Evolutionary conservation across 768 basidiomycete genomes (phyloP).

Genomic region (Russula brevipes): DNA sequence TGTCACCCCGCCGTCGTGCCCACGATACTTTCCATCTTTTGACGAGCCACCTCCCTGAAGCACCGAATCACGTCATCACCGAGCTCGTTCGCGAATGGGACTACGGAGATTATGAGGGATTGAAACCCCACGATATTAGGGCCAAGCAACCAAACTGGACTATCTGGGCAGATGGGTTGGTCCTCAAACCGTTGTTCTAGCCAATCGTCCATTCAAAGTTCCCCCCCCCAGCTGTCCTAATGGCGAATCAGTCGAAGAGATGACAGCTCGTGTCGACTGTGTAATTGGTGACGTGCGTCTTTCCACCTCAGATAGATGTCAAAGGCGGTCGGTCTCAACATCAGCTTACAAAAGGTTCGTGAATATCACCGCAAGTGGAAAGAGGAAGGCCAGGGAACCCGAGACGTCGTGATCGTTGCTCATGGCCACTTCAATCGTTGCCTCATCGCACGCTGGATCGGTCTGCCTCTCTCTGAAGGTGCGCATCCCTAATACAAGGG

Average conservation of each 20-base stretch:
- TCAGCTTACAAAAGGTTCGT: constrained; percentile 49
- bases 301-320: background rate
- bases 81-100: constrained; percentile 83
- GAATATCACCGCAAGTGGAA: constrained; percentile 67
- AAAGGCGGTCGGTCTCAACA: background rate
- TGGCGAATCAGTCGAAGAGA: constrained; percentile 78
- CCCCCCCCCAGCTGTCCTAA: constrained; percentile 61
- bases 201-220: background rate
- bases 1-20: constrained; percentile 87
- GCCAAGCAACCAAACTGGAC: constrained; percentile 55
- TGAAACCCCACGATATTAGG: constrained; percentile 72
- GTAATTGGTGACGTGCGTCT: constrained; percentile 61
- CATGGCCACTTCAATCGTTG: constrained; percentile 82
- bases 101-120: constrained; percentile 87
- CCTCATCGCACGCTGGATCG: constrained; percentile 78
- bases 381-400: constrained; percentile 58
- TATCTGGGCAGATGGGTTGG: constrained; percentile 84
- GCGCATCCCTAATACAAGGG: constrained; percentile 4
- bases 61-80: constrained; percentile 52
- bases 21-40: constrained; percentile 81
- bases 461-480: constrained; percentile 58
- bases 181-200: background rate
- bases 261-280: constrained; percentile 71
- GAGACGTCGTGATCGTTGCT: constrained; percentile 85
- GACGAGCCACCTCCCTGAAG: constrained; percentile 46